These are phyloP conservation scores for Ophiostoma novo-ulmi DNA, from an alignment of 2,329 filamentous ascomycete species.

Conservation along the genomic window DNA sequence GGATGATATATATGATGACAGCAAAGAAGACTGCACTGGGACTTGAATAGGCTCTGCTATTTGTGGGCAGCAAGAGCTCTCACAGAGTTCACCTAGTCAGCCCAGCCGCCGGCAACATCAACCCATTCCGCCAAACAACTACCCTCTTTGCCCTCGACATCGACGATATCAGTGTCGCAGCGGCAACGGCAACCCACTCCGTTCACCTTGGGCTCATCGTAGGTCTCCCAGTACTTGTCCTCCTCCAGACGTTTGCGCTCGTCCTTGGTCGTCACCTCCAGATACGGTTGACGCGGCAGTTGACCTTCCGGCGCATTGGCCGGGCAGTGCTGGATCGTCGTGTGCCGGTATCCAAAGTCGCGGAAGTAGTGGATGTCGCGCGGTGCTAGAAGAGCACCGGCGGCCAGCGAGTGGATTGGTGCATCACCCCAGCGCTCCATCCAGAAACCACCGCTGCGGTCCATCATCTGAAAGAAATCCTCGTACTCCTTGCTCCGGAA, in stretches of 20 bases:
- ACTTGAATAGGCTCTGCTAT: neutral
- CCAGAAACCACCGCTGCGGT: conserved; percentile 96
- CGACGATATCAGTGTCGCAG: conserved; percentile 95
- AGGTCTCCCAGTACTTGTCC: conserved; percentile 91
- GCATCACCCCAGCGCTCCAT: conserved; percentile 99
- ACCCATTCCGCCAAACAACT: conserved; percentile 96
- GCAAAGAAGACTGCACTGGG: neutral
- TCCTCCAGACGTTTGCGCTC: conserved; percentile 83
- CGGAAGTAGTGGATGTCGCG: conserved; percentile 97
- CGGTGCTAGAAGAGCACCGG: conserved; percentile 75
- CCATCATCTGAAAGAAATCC: conserved; percentile 99
- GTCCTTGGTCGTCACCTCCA: conserved; percentile 75
- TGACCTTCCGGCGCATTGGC: conserved; percentile 90
- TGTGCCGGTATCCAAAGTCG: conserved; percentile 96
- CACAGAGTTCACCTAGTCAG: conserved; percentile 39
- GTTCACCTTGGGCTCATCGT: conserved; percentile 85
- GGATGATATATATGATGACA: neutral
- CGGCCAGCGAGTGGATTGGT: conserved; percentile 94
- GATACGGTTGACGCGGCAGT: conserved; percentile 69
- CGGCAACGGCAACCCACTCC: conserved; percentile 94
- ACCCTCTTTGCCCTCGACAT: conserved; percentile 95
- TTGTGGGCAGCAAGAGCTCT: neutral
- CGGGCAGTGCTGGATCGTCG: conserved; percentile 96
- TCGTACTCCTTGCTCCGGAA: conserved; percentile 97
- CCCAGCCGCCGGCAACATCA: conserved; percentile 91